Conservation (phyloP, 345 rosid species). For the Lepidium sativum region DNA sequence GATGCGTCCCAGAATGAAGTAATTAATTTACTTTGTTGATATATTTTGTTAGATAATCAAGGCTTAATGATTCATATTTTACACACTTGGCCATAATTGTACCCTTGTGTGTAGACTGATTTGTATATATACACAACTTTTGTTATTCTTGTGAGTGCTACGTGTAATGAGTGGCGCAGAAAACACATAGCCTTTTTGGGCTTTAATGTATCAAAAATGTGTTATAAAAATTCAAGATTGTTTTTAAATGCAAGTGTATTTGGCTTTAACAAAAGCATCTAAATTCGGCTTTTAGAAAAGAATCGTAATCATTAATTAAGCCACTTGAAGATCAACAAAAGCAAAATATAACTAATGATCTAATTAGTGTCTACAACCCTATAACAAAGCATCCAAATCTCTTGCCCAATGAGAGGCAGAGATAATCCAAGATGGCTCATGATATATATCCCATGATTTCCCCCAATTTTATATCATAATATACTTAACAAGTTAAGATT, state of each 20-base stretch:
- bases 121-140: background rate
- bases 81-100: background rate
- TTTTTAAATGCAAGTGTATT: slow-evolving; percentile 23
- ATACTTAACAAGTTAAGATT: background rate
- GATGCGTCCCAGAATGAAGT: too few relatives aligned
- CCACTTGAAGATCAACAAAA: slow-evolving; percentile 23
- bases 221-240: slow-evolving; percentile 4
- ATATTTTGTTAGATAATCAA: too few relatives aligned
- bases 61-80: background rate
- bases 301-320: slow-evolving; percentile 26
- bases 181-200: slow-evolving; percentile 19
- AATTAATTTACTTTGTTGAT: too few relatives aligned
- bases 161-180: slow-evolving; percentile 25
- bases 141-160: background rate
- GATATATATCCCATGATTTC: background rate
- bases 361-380: slow-evolving; percentile 28
- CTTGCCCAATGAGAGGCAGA: slow-evolving; percentile 24
- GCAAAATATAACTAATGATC: slow-evolving; percentile 3
- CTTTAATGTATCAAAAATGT: background rate
- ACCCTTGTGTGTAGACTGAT: background rate
- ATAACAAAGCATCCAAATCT: slow-evolving; percentile 30
- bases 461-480: background rate
- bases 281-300: slow-evolving; percentile 21
- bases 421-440: slow-evolving; percentile 7
- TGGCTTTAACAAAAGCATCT: slow-evolving; percentile 28